These are phyloP conservation scores for Rubus idaeus DNA, from an alignment of 306 rosid genomes.

Conservation along the genomic window DNA sequence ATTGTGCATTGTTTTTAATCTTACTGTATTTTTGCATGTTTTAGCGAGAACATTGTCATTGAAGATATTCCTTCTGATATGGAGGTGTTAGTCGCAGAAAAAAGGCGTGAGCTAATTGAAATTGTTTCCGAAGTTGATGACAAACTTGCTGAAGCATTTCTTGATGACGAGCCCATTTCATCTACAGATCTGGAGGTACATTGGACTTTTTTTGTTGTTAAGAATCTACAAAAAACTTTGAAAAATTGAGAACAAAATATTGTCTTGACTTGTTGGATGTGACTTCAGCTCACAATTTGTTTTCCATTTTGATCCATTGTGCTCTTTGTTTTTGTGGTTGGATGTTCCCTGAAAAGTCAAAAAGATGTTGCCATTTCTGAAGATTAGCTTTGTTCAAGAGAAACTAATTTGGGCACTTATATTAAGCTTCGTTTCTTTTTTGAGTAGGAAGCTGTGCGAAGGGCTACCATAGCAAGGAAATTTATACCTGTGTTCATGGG, in stretches of 20 bases:
- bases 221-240: not conserved
- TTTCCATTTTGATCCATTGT: not conserved
- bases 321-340: not conserved
- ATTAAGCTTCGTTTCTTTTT: not conserved
- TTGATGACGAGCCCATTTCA: constrained; percentile 78
- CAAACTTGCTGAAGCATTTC: constrained; percentile 92
- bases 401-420: constrained; percentile 1
- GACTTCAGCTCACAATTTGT: not conserved
- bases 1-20: not conserved
- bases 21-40: constrained; percentile 30
- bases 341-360: not conserved
- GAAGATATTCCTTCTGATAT: constrained; percentile 82
- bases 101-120: constrained; percentile 88
- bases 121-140: constrained; percentile 94
- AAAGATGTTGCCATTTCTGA: not conserved
- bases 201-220: not conserved
- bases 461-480: constrained; percentile 83
- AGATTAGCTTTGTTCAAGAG: not conserved
- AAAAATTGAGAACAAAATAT: not conserved
- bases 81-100: constrained; percentile 77
- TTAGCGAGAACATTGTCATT: constrained; percentile 63
- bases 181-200: constrained; percentile 81
- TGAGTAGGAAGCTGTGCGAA: constrained; percentile 79
- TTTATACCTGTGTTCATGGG: constrained; percentile 98
- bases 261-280: not conserved